Evolutionary conservation across 2,329 filamentous ascomycete species (phyloP).

Genomic region (Aureobasidium mangrovei): DNA sequence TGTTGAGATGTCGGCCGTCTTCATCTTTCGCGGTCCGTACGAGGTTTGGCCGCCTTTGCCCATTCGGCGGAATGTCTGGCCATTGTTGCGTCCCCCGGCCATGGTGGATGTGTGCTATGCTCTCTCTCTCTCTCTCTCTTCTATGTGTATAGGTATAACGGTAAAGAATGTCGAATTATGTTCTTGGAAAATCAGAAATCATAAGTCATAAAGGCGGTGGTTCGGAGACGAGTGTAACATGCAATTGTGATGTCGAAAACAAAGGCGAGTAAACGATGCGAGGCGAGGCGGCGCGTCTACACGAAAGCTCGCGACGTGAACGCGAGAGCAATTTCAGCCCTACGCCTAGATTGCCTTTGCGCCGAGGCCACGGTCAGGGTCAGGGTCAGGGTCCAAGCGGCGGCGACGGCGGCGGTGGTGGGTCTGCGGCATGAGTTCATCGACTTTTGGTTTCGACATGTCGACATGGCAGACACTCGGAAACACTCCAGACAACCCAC

Average conservation of each 20-base stretch:
- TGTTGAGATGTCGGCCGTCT: slow-evolving; percentile 71
- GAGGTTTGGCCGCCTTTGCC: slow-evolving; percentile 42
- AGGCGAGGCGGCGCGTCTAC: not conserved
- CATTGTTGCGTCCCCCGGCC: slow-evolving; percentile 2
- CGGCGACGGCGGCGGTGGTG: not conserved
- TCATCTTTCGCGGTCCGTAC: slow-evolving; percentile 50
- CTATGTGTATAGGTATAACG: not conserved
- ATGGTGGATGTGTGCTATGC: slow-evolving; percentile 2
- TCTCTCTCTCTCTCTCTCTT: not conserved
- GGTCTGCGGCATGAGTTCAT: slow-evolving; percentile 10
- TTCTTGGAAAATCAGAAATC: not conserved
- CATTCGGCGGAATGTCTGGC: slow-evolving; percentile 17
- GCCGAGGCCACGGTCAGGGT: not conserved
- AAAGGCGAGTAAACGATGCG: not conserved
- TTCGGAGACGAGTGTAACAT: not conserved
- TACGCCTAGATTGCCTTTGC: not conserved
- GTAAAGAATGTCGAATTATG: not conserved
- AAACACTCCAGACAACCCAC: not conserved
- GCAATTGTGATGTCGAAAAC: not conserved
- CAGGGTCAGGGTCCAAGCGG: not conserved
- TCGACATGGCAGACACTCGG: not conserved
- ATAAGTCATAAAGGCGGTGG: not conserved
- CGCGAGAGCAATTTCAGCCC: not conserved
- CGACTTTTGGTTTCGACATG: not conserved
- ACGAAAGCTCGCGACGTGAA: slow-evolving; percentile 6